Percentiles rank a stretch among this genome's conserved stretches.
Evolutionary conservation across 306 rosid species (phyloP).

Genomic region (Cucurbita maxima): DNA sequence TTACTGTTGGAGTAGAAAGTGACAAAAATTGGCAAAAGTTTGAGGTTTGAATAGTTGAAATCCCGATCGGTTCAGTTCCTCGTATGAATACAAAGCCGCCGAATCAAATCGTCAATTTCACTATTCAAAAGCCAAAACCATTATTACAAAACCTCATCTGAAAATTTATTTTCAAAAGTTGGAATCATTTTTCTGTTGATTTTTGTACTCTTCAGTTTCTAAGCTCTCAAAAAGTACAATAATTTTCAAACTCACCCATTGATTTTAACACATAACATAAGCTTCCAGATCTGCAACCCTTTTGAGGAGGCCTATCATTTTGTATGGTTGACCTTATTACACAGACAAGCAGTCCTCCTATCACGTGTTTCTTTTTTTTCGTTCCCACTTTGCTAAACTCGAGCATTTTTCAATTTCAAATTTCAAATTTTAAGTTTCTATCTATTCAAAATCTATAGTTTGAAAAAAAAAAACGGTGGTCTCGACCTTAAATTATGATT

Average conservation of each 20-base stretch:
- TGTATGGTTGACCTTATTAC: not conserved
- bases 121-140: not conserved
- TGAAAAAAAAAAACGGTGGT: too few relatives aligned
- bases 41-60: not conserved
- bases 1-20: too few relatives aligned
- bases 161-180: not conserved
- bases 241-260: not conserved
- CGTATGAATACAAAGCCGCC: not conserved
- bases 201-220: not conserved
- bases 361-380: not conserved
- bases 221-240: not conserved
- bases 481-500: too few relatives aligned
- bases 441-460: too few relatives aligned
- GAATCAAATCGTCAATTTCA: not conserved
- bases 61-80: not conserved
- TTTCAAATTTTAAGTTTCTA: not conserved
- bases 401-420: not conserved
- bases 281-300: not conserved
- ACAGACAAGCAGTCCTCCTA: not conserved
- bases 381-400: not conserved
- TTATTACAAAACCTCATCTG: not conserved
- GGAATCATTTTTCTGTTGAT: not conserved
- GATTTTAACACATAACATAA: not conserved
- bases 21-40: not conserved
- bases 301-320: not conserved